Evolutionary conservation across 2,329 filamentous ascomycete species (phyloP), one percentile per base, ranked within the genome.

Genomic region (Metarhizium album): DNA sequence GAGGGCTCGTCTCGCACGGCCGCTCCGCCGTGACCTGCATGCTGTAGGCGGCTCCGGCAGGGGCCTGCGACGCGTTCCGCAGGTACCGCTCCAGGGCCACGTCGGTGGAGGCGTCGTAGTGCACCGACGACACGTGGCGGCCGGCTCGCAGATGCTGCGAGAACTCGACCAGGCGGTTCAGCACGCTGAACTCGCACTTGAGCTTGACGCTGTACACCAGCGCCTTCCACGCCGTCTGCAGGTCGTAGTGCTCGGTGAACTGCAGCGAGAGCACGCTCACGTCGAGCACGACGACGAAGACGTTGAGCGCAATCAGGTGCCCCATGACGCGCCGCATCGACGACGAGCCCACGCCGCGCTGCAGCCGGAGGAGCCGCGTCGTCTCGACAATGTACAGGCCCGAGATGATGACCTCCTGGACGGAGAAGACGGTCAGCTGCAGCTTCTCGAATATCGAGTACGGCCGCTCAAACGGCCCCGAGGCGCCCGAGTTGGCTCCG

Each of bases 371-470:
- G 45, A 78, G 70, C 20, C 69, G 70, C 42, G 70, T 62, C 0
- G 76, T 76, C 48, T 79, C 74, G 60, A 65, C 67, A 45, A 80
- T 76, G 55, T 78, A 80, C 2, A 79, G 58, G 0, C 68, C 69
- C 0, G 76, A 78, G 35, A 80, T 70, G 46, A 77, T 67, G 43
- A 75, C 66, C 53, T 80, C 77, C 58, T 80, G 77, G 1, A 79
- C 50, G 52, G 73, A 77, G 59, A 80, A 80, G 1, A 75, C 65
- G 2, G 71, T 74, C 55, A 80, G 70, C 56, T 80, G 75, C 3
- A 79, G 66, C 58, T 75, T 75, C 53, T 80, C 77, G 60, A 74
- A 63, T 38, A 75, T 59, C 7, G 68, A 66, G 47, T 76, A 76
- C 0, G 60, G 57, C 1, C 47, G 52, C 4, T 50, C 8, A 22